Evolutionary conservation across 148 eudicot genomes (phyloP).

Genomic region (Persicaria maculosa): DNA sequence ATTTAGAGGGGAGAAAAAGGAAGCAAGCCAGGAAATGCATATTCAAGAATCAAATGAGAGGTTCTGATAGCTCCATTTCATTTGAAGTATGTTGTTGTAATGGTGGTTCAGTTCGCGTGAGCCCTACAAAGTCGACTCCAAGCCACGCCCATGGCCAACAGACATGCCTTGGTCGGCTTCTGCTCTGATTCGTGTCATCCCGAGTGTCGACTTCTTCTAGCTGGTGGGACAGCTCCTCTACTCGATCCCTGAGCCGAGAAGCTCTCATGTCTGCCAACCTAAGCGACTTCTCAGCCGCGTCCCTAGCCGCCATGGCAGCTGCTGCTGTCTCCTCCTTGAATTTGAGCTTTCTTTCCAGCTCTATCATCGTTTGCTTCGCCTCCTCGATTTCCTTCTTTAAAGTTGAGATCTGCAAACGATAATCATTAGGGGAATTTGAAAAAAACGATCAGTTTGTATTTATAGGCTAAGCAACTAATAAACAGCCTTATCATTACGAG

Average conservation of each 20-base stretch:
- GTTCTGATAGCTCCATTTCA: constrained; percentile 98
- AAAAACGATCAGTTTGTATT: not conserved
- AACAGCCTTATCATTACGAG: no score
- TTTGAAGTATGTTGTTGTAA: constrained; percentile 42
- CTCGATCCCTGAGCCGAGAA: constrained; percentile 69
- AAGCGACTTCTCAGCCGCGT: constrained; percentile 94
- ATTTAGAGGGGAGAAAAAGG: not conserved
- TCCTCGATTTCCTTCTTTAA: constrained; percentile 71
- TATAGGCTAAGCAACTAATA: no score
- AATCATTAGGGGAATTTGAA: not conserved
- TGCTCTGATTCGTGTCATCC: constrained; percentile 28
- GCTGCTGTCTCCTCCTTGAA: constrained; percentile 86
- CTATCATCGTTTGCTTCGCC: constrained; percentile 59
- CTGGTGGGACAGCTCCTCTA: constrained; percentile 84
- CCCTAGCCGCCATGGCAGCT: constrained; percentile 95
- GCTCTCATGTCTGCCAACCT: constrained; percentile 76
- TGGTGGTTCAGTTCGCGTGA: constrained; percentile 26
- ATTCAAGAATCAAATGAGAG: constrained; percentile 42
- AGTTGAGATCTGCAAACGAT: constrained; percentile 48
- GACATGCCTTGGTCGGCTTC: constrained; percentile 51
- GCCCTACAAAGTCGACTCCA: constrained; percentile 74
- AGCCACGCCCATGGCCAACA: constrained; percentile 99
- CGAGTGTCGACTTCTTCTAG: constrained; percentile 57
- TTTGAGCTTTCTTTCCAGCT: constrained; percentile 71
- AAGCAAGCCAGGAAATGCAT: constrained; percentile 9